These are phyloP conservation scores for Verticillium klebahnii DNA, from an alignment of 2,329 filamentous ascomycete species.

Conservation along the genomic window DNA sequence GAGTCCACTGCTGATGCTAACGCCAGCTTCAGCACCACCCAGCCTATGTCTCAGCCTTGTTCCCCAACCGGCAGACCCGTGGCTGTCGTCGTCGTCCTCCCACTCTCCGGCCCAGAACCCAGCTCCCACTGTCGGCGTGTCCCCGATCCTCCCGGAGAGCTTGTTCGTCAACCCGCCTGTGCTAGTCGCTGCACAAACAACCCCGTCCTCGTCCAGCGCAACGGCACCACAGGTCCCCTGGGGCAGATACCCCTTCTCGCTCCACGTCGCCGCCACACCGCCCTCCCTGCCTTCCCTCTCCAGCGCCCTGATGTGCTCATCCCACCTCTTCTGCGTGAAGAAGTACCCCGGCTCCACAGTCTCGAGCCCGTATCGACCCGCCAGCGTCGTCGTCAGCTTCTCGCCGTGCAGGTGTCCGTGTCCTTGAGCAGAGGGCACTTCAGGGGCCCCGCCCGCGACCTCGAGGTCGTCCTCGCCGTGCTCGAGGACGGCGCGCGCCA, in stretches of 20 bases:
- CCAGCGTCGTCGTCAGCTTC: constrained; percentile 52
- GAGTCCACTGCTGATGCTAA: constrained; percentile 39
- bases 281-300: constrained; percentile 37
- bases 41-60: neutral
- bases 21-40: neutral
- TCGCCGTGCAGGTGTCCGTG: constrained; percentile 67
- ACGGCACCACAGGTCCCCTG: constrained; percentile 85
- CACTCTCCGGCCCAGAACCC: constrained; percentile 91
- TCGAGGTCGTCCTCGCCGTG: constrained; percentile 58
- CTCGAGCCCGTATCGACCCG: constrained; percentile 63
- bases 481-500: constrained; percentile 68
- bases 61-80: constrained; percentile 17
- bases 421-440: constrained; percentile 56
- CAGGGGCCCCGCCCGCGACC: constrained; percentile 26
- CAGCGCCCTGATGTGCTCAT: constrained; percentile 64
- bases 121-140: constrained; percentile 78
- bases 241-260: constrained; percentile 62
- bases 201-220: constrained; percentile 70
- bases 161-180: constrained; percentile 87
- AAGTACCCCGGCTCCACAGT: constrained; percentile 69
- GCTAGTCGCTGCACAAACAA: constrained; percentile 63
- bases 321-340: constrained; percentile 73
- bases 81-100: constrained; percentile 42
- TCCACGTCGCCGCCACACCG: constrained; percentile 45
- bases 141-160: constrained; percentile 76